Evolutionary conservation across 2,329 filamentous ascomycete genomes (phyloP).

Genomic region (Cercospora canescens): DNA sequence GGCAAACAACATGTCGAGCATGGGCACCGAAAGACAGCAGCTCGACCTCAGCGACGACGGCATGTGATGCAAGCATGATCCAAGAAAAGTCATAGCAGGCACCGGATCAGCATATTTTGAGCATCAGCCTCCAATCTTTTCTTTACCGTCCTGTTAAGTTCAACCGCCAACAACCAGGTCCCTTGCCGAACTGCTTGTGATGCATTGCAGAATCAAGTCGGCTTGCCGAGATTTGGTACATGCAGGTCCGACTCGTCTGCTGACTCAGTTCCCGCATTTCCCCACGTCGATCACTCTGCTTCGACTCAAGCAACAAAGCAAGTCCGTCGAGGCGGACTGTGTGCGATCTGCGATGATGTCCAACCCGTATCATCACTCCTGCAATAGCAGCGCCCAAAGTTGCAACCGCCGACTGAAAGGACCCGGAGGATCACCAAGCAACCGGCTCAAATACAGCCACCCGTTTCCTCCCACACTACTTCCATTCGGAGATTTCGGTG

Average conservation of each 20-base stretch:
- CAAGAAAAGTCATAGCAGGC: not conserved
- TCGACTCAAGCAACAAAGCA: not conserved
- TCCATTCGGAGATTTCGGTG: not conserved
- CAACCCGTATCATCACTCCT: not conserved
- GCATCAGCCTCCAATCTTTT: not conserved
- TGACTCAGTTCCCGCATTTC: not conserved
- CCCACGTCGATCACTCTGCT: not conserved
- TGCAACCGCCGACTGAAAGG: not conserved
- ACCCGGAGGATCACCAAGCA: not conserved
- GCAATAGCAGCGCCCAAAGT: not conserved
- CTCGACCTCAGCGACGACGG: not conserved
- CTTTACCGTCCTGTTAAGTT: not conserved
- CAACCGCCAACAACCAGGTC: not conserved
- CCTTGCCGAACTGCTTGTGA: not conserved
- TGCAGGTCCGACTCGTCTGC: not conserved
- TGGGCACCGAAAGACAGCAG: not conserved
- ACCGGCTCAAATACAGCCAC: not conserved
- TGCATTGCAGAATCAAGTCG: not conserved
- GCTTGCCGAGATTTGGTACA: not conserved
- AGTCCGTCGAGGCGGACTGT: not conserved
- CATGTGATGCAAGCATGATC: not conserved
- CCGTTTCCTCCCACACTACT: not conserved
- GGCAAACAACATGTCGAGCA: not conserved
- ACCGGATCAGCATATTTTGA: not conserved
- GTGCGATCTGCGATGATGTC: not conserved